Percentiles rank a stretch among this genome's conserved stretches.
These are phyloP conservation scores for Cercospora sesami DNA, from an alignment of 2,329 filamentous ascomycete genomes.

Conservation along the genomic window DNA sequence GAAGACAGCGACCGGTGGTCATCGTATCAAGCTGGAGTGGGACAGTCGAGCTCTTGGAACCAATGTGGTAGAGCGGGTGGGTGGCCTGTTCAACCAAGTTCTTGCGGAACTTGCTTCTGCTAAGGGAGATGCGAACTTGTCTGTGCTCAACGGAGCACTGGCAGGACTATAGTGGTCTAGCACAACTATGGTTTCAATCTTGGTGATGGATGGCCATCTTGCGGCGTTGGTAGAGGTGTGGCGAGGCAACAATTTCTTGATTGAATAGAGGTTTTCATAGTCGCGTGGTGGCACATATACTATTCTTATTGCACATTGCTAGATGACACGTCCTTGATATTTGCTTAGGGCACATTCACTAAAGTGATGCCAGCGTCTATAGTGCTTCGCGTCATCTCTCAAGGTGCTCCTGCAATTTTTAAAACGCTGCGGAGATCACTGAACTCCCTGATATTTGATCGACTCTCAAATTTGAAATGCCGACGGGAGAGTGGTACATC, in stretches of 20 bases:
- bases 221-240: not conserved
- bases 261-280: not conserved
- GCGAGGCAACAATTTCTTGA: not conserved
- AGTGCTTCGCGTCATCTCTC: not conserved
- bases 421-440: too few relatives aligned
- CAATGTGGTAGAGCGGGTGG: not conserved
- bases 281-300: not conserved
- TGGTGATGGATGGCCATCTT: not conserved
- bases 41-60: not conserved
- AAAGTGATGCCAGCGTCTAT: not conserved
- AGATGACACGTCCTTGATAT: not conserved
- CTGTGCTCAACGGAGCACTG: not conserved
- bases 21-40: not conserved
- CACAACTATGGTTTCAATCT: not conserved
- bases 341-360: not conserved
- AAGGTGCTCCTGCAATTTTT: not conserved
- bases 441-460: too few relatives aligned
- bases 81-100: not conserved
- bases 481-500: not conserved
- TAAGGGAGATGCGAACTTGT: not conserved
- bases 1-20: slow-evolving; percentile 1
- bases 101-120: not conserved
- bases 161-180: not conserved
- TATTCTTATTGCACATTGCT: not conserved
- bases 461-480: too few relatives aligned